Evolutionary conservation across 1,284 basidiomycete species (phyloP).

Genomic region (Tausonia pullulans): DNA sequence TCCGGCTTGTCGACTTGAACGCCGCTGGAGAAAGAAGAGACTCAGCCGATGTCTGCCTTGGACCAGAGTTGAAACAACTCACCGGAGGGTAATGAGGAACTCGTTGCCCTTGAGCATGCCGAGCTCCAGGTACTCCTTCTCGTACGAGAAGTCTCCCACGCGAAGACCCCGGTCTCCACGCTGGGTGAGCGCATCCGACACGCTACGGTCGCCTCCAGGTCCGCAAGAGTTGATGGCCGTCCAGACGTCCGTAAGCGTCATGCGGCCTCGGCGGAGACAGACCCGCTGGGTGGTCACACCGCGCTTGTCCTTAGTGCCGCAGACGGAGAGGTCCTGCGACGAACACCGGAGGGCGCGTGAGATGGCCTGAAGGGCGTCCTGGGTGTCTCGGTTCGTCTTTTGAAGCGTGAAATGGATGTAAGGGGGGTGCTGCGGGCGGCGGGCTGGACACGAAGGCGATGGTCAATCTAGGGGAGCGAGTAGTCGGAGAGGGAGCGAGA

Average conservation of each 20-base stretch:
- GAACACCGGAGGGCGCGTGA: constrained; percentile 62
- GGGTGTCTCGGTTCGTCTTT: constrained; percentile 95
- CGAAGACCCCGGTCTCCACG: constrained; percentile 83
- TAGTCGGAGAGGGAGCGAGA: background rate
- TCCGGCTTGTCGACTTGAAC: constrained; percentile 62
- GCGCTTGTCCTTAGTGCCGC: constrained; percentile 97
- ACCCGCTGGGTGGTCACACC: constrained; percentile 92
- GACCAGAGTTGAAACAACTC: constrained; percentile 22
- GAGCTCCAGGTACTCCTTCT: constrained; percentile 67
- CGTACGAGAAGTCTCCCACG: constrained; percentile 67
- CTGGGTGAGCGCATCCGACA: constrained; percentile 49
- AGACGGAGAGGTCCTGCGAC: constrained; percentile 70
- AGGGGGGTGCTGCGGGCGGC: constrained; percentile 37
- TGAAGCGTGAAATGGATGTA: constrained; percentile 96
- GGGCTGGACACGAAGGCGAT: constrained; percentile 7
- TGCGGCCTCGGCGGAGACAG: constrained; percentile 63
- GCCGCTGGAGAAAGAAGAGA: constrained; percentile 44
- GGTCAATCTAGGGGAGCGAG: background rate
- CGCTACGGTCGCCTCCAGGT: constrained; percentile 41
- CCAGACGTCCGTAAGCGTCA: constrained; percentile 78
- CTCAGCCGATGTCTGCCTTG: background rate
- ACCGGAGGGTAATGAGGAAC: constrained; percentile 90
- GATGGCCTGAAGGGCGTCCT: constrained; percentile 77
- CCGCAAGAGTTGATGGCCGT: constrained; percentile 57
- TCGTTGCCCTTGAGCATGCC: constrained; percentile 94